Evolutionary conservation across 2,329 filamentous ascomycete species (phyloP), one percentile per base, ranked within the genome.

Genomic region (Alternaria infectoria): DNA sequence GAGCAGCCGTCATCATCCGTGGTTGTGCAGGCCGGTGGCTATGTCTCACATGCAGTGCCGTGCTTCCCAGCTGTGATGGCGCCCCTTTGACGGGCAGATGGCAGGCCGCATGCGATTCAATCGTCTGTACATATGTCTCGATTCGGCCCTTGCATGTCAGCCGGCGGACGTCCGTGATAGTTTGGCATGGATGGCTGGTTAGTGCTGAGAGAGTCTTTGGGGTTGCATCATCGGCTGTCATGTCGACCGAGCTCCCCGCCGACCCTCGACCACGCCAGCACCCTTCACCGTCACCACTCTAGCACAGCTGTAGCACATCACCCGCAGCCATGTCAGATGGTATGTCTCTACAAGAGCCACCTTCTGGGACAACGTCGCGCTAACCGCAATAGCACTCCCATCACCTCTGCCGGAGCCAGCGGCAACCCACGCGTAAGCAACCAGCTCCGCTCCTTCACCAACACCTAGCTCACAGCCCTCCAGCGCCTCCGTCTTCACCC

Each of bases 351-450:
- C 9, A 11, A 3, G 13, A 12, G 13, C 21, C 59, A 58, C 32
- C 13, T 56, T 11, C 4, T 17, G 36, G 28, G 9, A 54, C 12
- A 17, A 6, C 3, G 28, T 36, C 43, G 40, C 21, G 23, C 55
- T 56, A 40, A 63, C 54, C 32, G 28, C 55, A 54, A 72, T 55
- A 58, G 54, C 88, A 87, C 7, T 88, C 32, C 89, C 89, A 72
- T 85, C 86, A 54, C 90, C 88, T 86, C 87, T 90, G 65, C 84
- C 81, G 15, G 79, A 90, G 65, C 84, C 81, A 10, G 77, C 77
- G 54, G 81, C 80, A 54, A 72, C 82, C 25, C 72, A 81, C 72
- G 82, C 77, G 82, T 84, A 82, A 73, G 81, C 71, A 67, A 45
- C 49, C 54, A 19, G 51, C 26, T 32, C 11, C 44, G 26, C 46